Evolutionary conservation across 768 basidiomycete species (phyloP).

Genomic region (Tylopilus cervinicoccineus): DNA sequence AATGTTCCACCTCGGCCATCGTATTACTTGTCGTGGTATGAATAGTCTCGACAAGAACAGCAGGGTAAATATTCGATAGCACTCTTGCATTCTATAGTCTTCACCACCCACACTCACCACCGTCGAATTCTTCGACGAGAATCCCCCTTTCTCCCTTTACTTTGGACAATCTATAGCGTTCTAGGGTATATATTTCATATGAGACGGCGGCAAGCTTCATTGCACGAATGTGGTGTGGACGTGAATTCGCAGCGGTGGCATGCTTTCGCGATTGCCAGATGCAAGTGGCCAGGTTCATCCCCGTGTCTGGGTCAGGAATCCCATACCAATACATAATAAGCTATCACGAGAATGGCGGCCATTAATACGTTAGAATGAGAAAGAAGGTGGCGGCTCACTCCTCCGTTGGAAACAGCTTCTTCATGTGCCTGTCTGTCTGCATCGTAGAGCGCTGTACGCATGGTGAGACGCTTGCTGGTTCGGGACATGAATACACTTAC

Average conservation of each 20-base stretch:
- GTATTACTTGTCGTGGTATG: too few relatives aligned
- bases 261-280: slow-evolving; percentile 90
- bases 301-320: slow-evolving; percentile 65
- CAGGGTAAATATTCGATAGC: background rate
- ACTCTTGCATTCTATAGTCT: background rate
- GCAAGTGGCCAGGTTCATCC: slow-evolving; percentile 91
- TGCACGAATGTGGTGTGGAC: slow-evolving; percentile 78
- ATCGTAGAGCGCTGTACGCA: slow-evolving; percentile 66
- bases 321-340: slow-evolving; percentile 96
- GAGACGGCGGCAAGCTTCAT: slow-evolving; percentile 74
- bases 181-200: slow-evolving; percentile 76
- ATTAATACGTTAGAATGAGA: slow-evolving; percentile 4
- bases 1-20: too few relatives aligned
- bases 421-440: slow-evolving; percentile 88
- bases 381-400: slow-evolving; percentile 44
- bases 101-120: slow-evolving; percentile 72
- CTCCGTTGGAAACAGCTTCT: slow-evolving; percentile 86
- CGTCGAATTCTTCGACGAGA: slow-evolving; percentile 53
- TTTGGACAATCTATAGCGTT: slow-evolving; percentile 74
- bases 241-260: slow-evolving; percentile 74
- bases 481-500: slow-evolving; percentile 38
- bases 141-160: slow-evolving; percentile 53
- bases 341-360: slow-evolving; percentile 29
- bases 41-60: background rate
- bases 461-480: slow-evolving; percentile 1